Evolutionary conservation across 768 basidiomycete species (phyloP).

Genomic region (Rossbeevera mucosa): DNA sequence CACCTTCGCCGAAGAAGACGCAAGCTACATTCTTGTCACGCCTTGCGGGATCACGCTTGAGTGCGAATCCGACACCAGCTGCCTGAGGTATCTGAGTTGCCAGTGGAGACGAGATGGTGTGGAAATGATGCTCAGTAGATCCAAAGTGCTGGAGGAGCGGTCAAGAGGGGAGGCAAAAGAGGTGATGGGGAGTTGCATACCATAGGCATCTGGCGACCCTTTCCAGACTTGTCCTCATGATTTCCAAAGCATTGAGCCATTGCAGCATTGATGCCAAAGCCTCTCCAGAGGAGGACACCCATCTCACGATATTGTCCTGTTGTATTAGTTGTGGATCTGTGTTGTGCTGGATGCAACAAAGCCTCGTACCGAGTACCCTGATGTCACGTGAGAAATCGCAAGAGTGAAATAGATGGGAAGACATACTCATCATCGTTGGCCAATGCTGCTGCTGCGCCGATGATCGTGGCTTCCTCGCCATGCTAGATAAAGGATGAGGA

Average conservation of each 20-base stretch:
- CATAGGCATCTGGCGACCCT: conserved; percentile 93
- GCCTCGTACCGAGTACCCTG: conserved; percentile 65
- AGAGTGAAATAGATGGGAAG: not conserved
- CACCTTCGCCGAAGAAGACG: conserved; percentile 92
- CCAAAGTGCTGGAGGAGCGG: conserved; percentile 69
- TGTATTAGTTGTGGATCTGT: not conserved
- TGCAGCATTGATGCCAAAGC: conserved; percentile 68
- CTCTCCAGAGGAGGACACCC: conserved; percentile 87
- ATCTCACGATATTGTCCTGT: conserved; percentile 89
- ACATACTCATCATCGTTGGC: conserved; percentile 80
- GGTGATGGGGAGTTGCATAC: conserved; percentile 37
- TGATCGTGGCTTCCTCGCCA: conserved; percentile 87
- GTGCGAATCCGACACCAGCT: conserved; percentile 86
- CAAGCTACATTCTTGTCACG: conserved; percentile 72
- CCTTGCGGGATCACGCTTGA: conserved; percentile 70
- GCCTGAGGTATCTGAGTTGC: conserved; percentile 95
- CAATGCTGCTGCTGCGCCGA: conserved; percentile 86
- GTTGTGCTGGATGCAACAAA: not conserved
- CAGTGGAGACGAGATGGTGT: conserved; percentile 90
- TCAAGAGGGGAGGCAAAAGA: not conserved
- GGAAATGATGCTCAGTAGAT: conserved; percentile 78
- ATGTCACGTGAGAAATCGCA: conserved; percentile 8
- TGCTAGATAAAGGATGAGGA: conserved; percentile 41
- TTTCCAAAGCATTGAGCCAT: conserved; percentile 95
- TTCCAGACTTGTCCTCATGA: conserved; percentile 69